phyloP scores from a whole-genome alignment of 106 monocot genomes.

The Amphibolis antarctica region DNA sequence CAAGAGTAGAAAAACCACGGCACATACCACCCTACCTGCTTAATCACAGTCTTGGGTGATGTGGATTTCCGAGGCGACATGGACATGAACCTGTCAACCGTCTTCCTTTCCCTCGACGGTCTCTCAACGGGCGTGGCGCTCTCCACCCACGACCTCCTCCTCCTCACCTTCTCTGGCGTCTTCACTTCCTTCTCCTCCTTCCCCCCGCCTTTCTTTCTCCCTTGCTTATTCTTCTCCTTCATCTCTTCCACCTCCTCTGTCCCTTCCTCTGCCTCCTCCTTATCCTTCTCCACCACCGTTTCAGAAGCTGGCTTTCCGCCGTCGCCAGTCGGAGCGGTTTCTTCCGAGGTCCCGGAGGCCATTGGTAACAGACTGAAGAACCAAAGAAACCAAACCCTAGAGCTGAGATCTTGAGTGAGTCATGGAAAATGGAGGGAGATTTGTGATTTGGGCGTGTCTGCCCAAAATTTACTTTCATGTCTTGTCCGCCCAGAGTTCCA shows the following conservation, averaged over 20 bases:
- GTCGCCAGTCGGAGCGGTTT: background rate
- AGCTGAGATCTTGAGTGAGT: background rate
- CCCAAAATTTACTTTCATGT: too few species aligned
- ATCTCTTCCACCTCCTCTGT: slow-evolving; percentile 3
- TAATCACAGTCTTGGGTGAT: slow-evolving; percentile 32
- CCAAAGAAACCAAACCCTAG: background rate
- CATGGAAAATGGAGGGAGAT: background rate
- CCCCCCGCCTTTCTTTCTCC: slow-evolving; percentile 7
- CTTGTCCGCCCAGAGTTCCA: too few species aligned
- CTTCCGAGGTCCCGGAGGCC: background rate
- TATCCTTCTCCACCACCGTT: background rate
- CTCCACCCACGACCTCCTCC: background rate
- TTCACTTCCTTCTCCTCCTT: slow-evolving; percentile 7
- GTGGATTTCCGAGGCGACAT: slow-evolving; percentile 22
- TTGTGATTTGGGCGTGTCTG: background rate
- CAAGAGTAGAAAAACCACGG: background rate
- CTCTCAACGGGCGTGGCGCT: slow-evolving; percentile 24
- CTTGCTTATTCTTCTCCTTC: background rate
- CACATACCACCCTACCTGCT: slow-evolving; percentile 29
- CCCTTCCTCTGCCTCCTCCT: slow-evolving; percentile 5
- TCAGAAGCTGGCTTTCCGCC: background rate
- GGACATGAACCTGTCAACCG: slow-evolving; percentile 54
- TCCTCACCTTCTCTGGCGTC: slow-evolving; percentile 13
- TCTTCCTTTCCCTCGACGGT: slow-evolving; percentile 68
- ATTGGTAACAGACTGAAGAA: background rate